Conservation (phyloP, 495 filamentous ascomycete species). For the Baudoinia panamericana region DNA sequence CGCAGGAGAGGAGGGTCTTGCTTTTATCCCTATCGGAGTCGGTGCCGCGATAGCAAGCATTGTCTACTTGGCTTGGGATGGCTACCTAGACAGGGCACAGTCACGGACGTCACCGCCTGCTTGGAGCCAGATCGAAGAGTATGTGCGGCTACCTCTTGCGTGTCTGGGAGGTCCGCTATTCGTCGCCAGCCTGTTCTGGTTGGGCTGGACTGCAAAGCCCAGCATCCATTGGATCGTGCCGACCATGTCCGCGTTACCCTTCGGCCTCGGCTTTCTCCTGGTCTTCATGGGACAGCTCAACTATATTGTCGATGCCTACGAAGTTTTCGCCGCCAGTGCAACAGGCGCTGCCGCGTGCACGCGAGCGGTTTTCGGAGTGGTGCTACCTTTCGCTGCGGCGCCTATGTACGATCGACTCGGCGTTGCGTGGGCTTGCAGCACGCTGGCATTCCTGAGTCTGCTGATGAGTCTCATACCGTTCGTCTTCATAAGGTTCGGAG, state of each 20-base stretch:
- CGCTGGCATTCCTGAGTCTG: slow-evolving; percentile 29
- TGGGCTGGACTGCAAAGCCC: slow-evolving; percentile 33
- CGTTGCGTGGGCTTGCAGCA: slow-evolving; percentile 29
- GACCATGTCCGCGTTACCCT: slow-evolving; percentile 48
- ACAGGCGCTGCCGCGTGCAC: slow-evolving; percentile 50
- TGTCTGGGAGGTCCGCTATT: slow-evolving; percentile 52
- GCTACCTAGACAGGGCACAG: slow-evolving; percentile 35
- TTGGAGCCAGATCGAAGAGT: slow-evolving; percentile 43
- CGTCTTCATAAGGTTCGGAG: slow-evolving; percentile 29
- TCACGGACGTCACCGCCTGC: slow-evolving; percentile 19
- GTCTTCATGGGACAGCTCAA: slow-evolving; percentile 59
- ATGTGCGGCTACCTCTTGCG: slow-evolving; percentile 52
- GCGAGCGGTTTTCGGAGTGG: slow-evolving; percentile 49
- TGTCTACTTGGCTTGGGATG: slow-evolving; percentile 43
- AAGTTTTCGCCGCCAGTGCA: slow-evolving; percentile 57
- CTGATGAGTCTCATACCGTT: slow-evolving; percentile 31
- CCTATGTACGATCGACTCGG: slow-evolving; percentile 31
- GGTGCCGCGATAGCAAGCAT: slow-evolving; percentile 34
- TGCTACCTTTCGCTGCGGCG: slow-evolving; percentile 37
- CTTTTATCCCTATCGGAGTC: slow-evolving; percentile 31
- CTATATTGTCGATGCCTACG: slow-evolving; percentile 64
- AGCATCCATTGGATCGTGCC: slow-evolving; percentile 51
- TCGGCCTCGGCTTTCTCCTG: slow-evolving; percentile 54
- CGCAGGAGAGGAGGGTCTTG: slow-evolving; percentile 27
- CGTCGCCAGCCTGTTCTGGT: slow-evolving; percentile 52